Evolutionary conservation across 2,329 filamentous ascomycete genomes (phyloP), one percentile per base, ranked within the genome.

Genomic region (Gaeumannomyces tritici): DNA sequence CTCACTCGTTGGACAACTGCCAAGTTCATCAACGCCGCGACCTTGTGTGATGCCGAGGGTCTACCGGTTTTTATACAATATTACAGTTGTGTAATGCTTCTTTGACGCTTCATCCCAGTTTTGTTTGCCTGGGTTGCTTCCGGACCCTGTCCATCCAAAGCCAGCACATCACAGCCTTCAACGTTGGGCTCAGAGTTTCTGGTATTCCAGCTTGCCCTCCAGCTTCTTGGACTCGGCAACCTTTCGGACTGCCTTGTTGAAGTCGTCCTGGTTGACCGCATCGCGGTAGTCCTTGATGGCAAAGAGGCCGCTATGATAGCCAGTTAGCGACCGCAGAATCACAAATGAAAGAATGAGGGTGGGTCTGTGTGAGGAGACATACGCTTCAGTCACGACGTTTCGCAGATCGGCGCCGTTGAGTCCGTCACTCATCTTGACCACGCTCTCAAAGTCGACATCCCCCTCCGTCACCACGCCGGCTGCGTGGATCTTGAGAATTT

Each of bases 401-500:
- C 95, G 84, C 80, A 99, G 78, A 85, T 99, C 95, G 60, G 95
- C 95, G 73, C 95, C 95, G 77, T 99, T 99, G 70, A 99, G 84
- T 31, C 93, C 93, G 72, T 99, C 95, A 70, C 93, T 97, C 95
- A 99, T 99, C 87, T 99, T 99, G 68, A 99, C 95, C 64, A 99
- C 92, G 70, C 91, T 97, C 83, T 99, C 95, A 73, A 96, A 99
- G 75, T 99, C 96, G 72, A 99, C 91, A 66, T 99, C 95, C 1
- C 93, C 95, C 69, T 98, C 93, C 57, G 90, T 87, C 64, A 91
- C 85, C 18, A 99, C 95, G 65, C 89, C 87, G 42, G 86, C 85
- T 7, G 93, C 87, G 75, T 99, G 95, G 69, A 99, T 99, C 85
- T 99, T 99, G 76, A 99, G 81, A 78, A 99, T 96, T 80, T 99